Conservation (phyloP, 2,329 filamentous ascomycete species). For the Geosmithia putterillii region DNA sequence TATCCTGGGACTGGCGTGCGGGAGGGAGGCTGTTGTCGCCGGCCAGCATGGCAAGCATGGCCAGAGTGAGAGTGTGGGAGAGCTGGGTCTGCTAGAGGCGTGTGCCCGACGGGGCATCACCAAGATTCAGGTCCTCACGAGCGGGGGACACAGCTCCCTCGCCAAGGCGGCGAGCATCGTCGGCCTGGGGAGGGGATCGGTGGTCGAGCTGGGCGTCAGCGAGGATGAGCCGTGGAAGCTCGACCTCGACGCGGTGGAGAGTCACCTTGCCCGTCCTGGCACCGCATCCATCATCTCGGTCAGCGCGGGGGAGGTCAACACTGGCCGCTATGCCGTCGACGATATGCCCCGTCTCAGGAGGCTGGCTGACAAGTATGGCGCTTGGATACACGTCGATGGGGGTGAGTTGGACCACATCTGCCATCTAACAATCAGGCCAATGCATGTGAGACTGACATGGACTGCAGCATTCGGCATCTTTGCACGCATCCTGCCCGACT, state of each 20-base stretch:
- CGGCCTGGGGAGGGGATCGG: slow-evolving; percentile 59
- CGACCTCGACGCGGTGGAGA: slow-evolving; percentile 53
- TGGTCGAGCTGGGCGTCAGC: slow-evolving; percentile 46
- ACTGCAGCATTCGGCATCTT: slow-evolving; percentile 72
- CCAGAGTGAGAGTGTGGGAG: slow-evolving; percentile 40
- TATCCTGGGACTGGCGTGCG: slow-evolving; percentile 59
- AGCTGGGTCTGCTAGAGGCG: slow-evolving; percentile 56
- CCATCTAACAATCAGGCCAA: not conserved
- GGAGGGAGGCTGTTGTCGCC: slow-evolving; percentile 49
- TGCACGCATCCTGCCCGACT: slow-evolving; percentile 49
- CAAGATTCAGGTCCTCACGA: slow-evolving; percentile 66
- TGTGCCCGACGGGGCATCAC: slow-evolving; percentile 50
- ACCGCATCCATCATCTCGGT: slow-evolving; percentile 65
- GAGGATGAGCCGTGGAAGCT: slow-evolving; percentile 52
- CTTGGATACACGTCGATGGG: slow-evolving; percentile 86
- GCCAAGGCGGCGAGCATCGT: slow-evolving; percentile 73
- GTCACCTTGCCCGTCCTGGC: slow-evolving; percentile 35
- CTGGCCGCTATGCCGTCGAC: slow-evolving; percentile 59
- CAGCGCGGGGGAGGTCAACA: slow-evolving; percentile 87
- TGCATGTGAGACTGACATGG: not conserved
- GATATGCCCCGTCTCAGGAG: slow-evolving; percentile 53
- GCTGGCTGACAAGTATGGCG: slow-evolving; percentile 59
- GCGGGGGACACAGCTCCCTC: slow-evolving; percentile 72
- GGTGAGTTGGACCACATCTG: slow-evolving; percentile 24
- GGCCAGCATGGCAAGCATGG: slow-evolving; percentile 14